Conservation (phyloP, 1,139 yeast species). For the Yamadazyma songkhlaensis region DNA sequence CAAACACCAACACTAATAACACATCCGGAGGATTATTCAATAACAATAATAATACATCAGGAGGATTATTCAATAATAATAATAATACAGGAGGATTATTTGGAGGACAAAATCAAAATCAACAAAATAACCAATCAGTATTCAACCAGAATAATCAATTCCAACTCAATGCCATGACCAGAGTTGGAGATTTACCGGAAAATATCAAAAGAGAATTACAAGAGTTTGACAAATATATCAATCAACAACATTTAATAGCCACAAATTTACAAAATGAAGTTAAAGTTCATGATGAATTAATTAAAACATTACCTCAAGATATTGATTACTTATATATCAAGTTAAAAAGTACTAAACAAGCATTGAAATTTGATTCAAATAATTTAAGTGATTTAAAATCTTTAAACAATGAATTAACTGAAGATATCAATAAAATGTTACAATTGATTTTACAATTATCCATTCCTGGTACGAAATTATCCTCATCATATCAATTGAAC, state of each 20-base stretch:
- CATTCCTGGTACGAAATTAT: constrained; percentile 64
- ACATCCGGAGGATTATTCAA: constrained; percentile 41
- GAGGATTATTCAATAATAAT: constrained; percentile 39
- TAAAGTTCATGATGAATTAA: constrained; percentile 62
- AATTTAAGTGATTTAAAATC: constrained; percentile 35
- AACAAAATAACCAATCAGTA: constrained; percentile 12
- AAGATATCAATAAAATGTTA: constrained; percentile 67
- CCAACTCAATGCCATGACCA: constrained; percentile 77
- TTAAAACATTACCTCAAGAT: constrained; percentile 83
- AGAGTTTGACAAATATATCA: constrained; percentile 78
- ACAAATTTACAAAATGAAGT: constrained; percentile 70
- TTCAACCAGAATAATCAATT: constrained; percentile 12
- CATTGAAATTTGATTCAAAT: constrained; percentile 46
- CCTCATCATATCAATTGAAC: constrained; percentile 50
- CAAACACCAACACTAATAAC: constrained; percentile 9
- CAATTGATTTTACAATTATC: constrained; percentile 64
- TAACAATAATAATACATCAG: constrained; percentile 15
- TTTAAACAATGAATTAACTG: constrained; percentile 57
- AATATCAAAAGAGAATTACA: constrained; percentile 73
- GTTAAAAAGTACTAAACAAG: constrained; percentile 64
- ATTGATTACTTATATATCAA: constrained; percentile 67
- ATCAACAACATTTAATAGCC: constrained; percentile 77
- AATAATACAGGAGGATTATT: constrained; percentile 10
- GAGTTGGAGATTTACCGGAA: constrained; percentile 82
- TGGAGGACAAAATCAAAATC: neutral